These are phyloP conservation scores for Acorus calamus DNA, from an alignment of 106 monocot species.

Conservation along the genomic window DNA sequence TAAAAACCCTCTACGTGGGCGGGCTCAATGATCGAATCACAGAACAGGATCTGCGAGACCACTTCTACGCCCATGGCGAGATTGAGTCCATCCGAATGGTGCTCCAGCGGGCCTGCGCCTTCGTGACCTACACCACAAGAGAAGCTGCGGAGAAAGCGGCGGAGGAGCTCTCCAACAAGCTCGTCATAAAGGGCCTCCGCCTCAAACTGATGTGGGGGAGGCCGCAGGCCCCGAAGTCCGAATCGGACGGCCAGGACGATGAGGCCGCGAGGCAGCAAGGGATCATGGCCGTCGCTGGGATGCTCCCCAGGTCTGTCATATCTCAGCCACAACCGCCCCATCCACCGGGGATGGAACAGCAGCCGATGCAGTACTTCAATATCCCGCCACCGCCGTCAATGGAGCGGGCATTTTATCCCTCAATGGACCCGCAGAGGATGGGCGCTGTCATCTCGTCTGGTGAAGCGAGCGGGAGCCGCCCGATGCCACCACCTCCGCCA, in stretches of 20 bases:
- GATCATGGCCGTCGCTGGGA: constrained; percentile 42
- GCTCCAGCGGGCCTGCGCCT: constrained; percentile 81
- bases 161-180: constrained; percentile 89
- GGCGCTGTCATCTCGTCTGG: constrained; percentile 59
- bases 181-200: constrained; percentile 82
- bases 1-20: constrained; percentile 90
- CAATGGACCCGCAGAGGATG: constrained; percentile 99
- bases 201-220: constrained; percentile 94
- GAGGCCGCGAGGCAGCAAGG: constrained; percentile 40
- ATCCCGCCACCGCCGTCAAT: constrained; percentile 49
- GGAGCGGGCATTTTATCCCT: constrained; percentile 67
- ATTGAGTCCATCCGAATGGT: constrained; percentile 86
- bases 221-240: constrained; percentile 61
- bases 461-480: constrained; percentile 28
- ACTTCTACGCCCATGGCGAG: constrained; percentile 93
- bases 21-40: constrained; percentile 74
- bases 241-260: constrained; percentile 29
- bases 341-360: constrained; percentile 52
- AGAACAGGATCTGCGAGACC: constrained; percentile 87
- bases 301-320: constrained; percentile 75
- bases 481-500: constrained; percentile 8
- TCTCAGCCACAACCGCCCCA: constrained; percentile 70
- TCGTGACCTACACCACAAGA: constrained; percentile 90
- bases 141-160: constrained; percentile 90
- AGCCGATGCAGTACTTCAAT: constrained; percentile 51